Percentiles rank a stretch among this genome's conserved stretches.
Conservation (phyloP, 805 yeast species). For the Torulaspora franciscae region DNA sequence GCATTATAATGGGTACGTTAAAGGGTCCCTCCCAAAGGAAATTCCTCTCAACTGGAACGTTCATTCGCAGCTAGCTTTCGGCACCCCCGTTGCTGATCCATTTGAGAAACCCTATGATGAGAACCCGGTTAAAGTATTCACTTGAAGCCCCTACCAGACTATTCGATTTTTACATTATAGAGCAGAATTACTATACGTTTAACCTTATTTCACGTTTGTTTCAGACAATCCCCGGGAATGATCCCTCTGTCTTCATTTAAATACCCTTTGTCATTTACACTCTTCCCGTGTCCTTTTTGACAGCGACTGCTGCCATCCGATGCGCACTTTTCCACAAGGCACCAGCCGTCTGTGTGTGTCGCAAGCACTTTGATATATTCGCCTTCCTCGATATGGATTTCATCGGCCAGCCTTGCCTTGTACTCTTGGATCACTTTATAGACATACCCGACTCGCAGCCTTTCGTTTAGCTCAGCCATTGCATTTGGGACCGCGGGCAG, state of each 20-base stretch:
- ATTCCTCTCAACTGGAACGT: slow-evolving; percentile 44
- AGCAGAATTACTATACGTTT: neutral
- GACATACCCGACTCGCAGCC: slow-evolving; percentile 9
- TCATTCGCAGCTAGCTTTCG: slow-evolving; percentile 49
- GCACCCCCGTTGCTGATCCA: slow-evolving; percentile 37
- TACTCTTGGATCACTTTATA: slow-evolving; percentile 27
- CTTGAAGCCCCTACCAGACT: slow-evolving; percentile 8
- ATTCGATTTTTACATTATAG: neutral
- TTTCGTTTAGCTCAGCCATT: neutral
- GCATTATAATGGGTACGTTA: slow-evolving; percentile 47
- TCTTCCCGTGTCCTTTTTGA: neutral
- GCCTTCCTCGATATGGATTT: slow-evolving; percentile 31
- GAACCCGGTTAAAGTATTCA: slow-evolving; percentile 39
- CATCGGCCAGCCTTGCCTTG: slow-evolving; percentile 37
- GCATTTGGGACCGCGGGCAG: slow-evolving; percentile 23
- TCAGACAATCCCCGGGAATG: slow-evolving; percentile 38
- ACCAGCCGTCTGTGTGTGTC: slow-evolving; percentile 44
- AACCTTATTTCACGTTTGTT: slow-evolving; percentile 2
- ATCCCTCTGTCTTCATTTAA: slow-evolving; percentile 40
- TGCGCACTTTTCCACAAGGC: slow-evolving; percentile 38
- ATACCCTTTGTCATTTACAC: slow-evolving; percentile 24
- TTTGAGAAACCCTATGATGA: slow-evolving; percentile 41
- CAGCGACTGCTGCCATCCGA: slow-evolving; percentile 17
- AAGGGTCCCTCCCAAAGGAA: slow-evolving; percentile 37
- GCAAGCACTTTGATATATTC: slow-evolving; percentile 37